Conservation (phyloP, 306 rosid species). For the Malus sieversii region DNA sequence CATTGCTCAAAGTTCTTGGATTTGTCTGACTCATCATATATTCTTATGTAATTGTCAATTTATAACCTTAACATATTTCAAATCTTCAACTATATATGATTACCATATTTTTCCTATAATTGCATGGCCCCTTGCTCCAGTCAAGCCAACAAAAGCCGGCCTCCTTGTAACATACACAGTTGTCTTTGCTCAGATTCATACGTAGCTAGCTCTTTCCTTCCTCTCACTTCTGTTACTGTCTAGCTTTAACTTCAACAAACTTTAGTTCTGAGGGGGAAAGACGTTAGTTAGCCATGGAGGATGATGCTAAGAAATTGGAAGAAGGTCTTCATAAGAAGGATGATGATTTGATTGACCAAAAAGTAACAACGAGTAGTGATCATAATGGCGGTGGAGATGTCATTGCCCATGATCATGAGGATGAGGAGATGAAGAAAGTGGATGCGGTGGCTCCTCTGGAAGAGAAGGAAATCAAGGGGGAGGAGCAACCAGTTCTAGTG, state of each 20-base stretch:
- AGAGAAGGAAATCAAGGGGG: constrained; percentile 1
- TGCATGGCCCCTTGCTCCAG: constrained; percentile 13
- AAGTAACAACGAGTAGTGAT: neutral
- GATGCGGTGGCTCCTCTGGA: neutral
- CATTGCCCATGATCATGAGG: constrained; percentile 8
- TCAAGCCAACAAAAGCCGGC: constrained; percentile 44
- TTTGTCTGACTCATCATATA: constrained; percentile 11
- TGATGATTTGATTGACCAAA: neutral
- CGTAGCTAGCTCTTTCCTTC: neutral
- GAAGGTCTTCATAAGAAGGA: constrained; percentile 31
- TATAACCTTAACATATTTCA: no score
- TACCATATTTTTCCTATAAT: neutral
- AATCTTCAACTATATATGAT: neutral
- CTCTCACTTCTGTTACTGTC: neutral
- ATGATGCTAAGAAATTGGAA: constrained; percentile 49
- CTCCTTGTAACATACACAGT: constrained; percentile 12
- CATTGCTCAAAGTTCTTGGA: neutral
- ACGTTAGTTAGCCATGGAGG: constrained; percentile 29
- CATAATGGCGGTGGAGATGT: constrained; percentile 11
- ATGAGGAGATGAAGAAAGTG: neutral
- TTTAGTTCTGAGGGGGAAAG: neutral
- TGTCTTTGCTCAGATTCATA: constrained; percentile 14
- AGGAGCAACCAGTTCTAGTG: constrained; percentile 5
- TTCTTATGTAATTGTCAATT: neutral
- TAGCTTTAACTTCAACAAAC: neutral